Evolutionary conservation across 2,329 filamentous ascomycete genomes (phyloP).

Genomic region (Colletotrichum sp.): DNA sequence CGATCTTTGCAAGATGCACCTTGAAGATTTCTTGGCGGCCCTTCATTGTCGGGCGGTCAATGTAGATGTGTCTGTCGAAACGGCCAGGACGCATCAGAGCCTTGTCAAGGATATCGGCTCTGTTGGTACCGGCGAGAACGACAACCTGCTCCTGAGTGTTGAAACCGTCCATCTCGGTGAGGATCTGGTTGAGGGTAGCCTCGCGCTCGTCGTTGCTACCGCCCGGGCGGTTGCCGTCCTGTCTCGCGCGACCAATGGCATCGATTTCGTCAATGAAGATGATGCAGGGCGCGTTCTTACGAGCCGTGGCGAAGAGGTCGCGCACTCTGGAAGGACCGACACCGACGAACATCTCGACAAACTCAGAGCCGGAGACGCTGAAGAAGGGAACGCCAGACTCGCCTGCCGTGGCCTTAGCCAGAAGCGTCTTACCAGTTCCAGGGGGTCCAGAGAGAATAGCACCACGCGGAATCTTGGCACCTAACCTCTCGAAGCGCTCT

Average conservation of each 20-base stretch:
- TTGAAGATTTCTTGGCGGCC: conserved; percentile 95
- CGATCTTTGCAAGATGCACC: conserved; percentile 93
- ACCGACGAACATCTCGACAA: conserved; percentile 99
- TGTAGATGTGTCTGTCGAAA: conserved; percentile 95
- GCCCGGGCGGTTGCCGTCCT: conserved; percentile 72
- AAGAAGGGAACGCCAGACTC: conserved; percentile 98
- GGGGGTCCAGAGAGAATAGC: conserved; percentile 97
- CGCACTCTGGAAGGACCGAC: conserved; percentile 95
- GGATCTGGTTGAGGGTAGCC: conserved; percentile 95
- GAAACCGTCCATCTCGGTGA: conserved; percentile 99
- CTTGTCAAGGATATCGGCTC: conserved; percentile 92
- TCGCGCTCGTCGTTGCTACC: conserved; percentile 93
- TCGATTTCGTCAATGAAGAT: conserved; percentile 99
- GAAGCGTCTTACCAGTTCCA: conserved; percentile 96
- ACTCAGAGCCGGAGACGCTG: conserved; percentile 97
- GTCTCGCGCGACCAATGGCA: conserved; percentile 89
- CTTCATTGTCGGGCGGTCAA: conserved; percentile 96
- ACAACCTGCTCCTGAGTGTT: conserved; percentile 97
- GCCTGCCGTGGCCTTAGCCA: conserved; percentile 96
- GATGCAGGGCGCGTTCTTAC: conserved; percentile 97
- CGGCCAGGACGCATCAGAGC: conserved; percentile 92
- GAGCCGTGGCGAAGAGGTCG: conserved; percentile 91
- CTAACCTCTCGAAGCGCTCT: conserved; percentile 88
- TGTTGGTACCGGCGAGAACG: conserved; percentile 94
- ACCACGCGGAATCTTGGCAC: conserved; percentile 96